A percentile compares a stretch with the other conserved stretches of the same genome.
Conservation (phyloP, 768 basidiomycete genomes). For the Coprinopsis marcescibilis region DNA sequence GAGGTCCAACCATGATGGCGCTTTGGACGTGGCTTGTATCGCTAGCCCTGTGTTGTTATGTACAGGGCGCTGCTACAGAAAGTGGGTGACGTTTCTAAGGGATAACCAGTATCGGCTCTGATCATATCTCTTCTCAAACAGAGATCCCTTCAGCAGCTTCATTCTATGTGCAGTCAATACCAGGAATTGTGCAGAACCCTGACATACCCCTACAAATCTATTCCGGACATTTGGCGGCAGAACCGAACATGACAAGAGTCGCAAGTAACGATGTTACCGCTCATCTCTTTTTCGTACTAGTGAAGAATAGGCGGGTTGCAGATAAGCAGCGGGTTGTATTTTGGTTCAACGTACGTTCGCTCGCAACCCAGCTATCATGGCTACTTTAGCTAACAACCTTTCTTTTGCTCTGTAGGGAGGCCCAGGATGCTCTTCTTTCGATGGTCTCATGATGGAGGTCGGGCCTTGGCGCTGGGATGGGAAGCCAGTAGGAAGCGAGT, state of each 20-base stretch:
- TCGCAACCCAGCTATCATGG: no score
- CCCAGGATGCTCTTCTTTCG: constrained; percentile 96
- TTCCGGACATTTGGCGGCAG: constrained; percentile 81
- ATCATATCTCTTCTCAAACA: constrained; percentile 22
- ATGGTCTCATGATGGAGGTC: constrained; percentile 97
- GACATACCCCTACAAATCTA: constrained; percentile 71
- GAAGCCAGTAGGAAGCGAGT: constrained; percentile 37
- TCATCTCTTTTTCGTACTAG: constrained; percentile 84
- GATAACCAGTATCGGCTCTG: constrained; percentile 2
- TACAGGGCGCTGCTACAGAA: constrained; percentile 24
- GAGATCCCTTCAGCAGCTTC: constrained; percentile 73
- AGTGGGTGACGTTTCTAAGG: constrained; percentile 28
- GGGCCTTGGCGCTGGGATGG: constrained; percentile 85
- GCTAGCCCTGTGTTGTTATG: neutral
- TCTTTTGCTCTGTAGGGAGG: constrained; percentile 57
- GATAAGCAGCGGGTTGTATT: constrained; percentile 88
- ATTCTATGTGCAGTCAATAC: constrained; percentile 75
- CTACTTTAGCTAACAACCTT: constrained; percentile 1
- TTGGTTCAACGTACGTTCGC: constrained; percentile 85
- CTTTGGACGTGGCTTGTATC: constrained; percentile 1
- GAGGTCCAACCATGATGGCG: neutral
- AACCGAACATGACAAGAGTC: constrained; percentile 51
- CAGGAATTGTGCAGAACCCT: constrained; percentile 71
- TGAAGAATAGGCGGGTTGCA: constrained; percentile 82
- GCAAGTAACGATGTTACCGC: constrained; percentile 58